A percentile compares a stretch with the other conserved stretches of the same genome.
Conservation (phyloP, 1,284 basidiomycete genomes). For the Neotropicomus parvogracilis region DNA sequence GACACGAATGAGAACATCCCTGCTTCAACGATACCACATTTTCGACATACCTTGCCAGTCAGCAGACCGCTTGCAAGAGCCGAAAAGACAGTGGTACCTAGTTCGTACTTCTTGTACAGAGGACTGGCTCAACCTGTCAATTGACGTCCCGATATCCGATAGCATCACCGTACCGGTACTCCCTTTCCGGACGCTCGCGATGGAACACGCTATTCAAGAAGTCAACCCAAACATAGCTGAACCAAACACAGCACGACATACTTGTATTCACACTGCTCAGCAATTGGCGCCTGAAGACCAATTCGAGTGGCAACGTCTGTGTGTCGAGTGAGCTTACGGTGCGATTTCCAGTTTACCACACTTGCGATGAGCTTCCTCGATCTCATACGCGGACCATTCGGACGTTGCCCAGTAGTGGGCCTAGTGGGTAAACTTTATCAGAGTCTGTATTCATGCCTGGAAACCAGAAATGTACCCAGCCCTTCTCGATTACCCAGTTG, state of each 20-base stretch:
- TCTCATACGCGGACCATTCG: conserved; percentile 53
- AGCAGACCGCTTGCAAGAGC: conserved; percentile 53
- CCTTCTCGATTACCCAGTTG: conserved; percentile 38
- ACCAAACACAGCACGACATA: conserved; percentile 9
- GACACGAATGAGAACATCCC: conserved; percentile 2
- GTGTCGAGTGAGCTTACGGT: neutral
- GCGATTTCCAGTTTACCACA: conserved; percentile 1
- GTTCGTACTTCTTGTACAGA: conserved; percentile 35
- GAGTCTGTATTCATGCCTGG: neutral
- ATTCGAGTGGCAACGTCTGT: conserved; percentile 49
- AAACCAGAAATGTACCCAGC: conserved; percentile 24
- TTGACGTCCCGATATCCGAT: neutral
- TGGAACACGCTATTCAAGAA: conserved; percentile 36
- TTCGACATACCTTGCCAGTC: conserved; percentile 41
- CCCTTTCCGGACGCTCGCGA: conserved; percentile 52
- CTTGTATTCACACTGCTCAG: conserved; percentile 55
- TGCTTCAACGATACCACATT: neutral
- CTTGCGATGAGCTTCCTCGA: conserved; percentile 46
- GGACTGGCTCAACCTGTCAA: conserved; percentile 25
- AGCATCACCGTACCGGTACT: conserved; percentile 36
- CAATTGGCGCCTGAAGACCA: conserved; percentile 50
- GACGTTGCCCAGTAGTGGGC: conserved; percentile 49
- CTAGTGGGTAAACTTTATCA: conserved; percentile 10
- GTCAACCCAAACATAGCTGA: neutral
- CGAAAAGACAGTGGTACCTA: conserved; percentile 51